Evolutionary conservation across 495 filamentous ascomycete genomes (phyloP), one percentile per base, ranked within the genome.

Genomic region (Penicillium pulvis): DNA sequence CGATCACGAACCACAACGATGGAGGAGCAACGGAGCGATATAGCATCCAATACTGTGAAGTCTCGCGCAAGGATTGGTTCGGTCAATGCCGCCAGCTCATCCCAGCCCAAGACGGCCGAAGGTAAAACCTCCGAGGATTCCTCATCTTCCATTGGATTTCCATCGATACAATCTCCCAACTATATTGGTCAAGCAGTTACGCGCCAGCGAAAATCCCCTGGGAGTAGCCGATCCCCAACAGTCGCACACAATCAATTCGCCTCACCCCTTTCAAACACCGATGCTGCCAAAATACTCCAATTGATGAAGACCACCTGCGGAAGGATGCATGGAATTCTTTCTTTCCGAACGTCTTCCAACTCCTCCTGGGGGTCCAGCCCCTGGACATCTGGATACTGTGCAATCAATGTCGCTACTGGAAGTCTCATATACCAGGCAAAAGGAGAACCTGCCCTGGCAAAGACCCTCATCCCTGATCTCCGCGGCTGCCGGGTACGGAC

Each of bases 401-500:
- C 80, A 16, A 83, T 83, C 57, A 83, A 83, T 57, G 81, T 83
- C 47, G 79, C 81, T 28, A 75, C 78, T 23, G 81, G 81, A 44
- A 82, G 80, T 63, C 62, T 84, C 49, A 81, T 84, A 23, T 82
- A 82, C 57, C 80, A 83, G 58, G 75, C 84, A 3, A 83, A 84
- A 63, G 81, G 79, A 26, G 82, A 84, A 62, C 81, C 76, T 19
- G 76, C 77, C 24, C 73, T 81, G 57, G 79, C 82, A 35, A 83
- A 82, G 57, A 87, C 82, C 2, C 66, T 89, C 24, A 83, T 98
- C 5, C 82, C 90, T 19, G 93, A 97, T 66, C 81, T 98, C 20
- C 83, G 93, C 59, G 92, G 93, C 20, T 98, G 94, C 66, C 86
- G 85, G 51, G 91, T 97, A 24, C 82, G 83, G 52, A 87, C 89